Percentiles rank a stretch among this genome's conserved stretches.
phyloP scores from a whole-genome alignment of 768 basidiomycete genomes.

The Pulveroboletus sp. region DNA sequence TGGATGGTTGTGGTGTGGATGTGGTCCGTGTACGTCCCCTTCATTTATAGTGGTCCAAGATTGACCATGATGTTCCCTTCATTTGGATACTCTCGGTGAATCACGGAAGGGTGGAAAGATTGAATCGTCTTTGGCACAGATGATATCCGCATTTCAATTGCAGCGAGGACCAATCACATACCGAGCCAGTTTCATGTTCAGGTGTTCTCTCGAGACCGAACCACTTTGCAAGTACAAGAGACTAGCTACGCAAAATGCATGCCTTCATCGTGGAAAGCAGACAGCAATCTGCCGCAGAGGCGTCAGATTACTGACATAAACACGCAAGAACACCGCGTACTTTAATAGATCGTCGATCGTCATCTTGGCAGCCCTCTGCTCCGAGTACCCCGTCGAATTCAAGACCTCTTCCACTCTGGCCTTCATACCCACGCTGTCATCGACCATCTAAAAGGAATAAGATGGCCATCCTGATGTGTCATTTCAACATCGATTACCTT shows the following conservation, averaged over 20 bases:
- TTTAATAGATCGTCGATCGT: slow-evolving; percentile 87
- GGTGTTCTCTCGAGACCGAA: no score
- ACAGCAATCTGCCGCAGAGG: slow-evolving; percentile 49
- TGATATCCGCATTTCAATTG: no score
- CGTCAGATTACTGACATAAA: neutral
- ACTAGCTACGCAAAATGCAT: slow-evolving; percentile 73
- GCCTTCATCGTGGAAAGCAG: slow-evolving; percentile 72
- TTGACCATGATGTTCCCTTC: no score
- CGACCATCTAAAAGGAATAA: slow-evolving; percentile 49
- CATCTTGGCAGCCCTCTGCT: slow-evolving; percentile 90
- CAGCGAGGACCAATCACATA: no score
- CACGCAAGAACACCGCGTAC: slow-evolving; percentile 42
- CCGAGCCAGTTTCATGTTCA: no score
- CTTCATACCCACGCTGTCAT: slow-evolving; percentile 70
- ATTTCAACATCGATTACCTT: slow-evolving; percentile 39
- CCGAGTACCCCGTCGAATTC: slow-evolving; percentile 64
- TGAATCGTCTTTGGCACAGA: no score
- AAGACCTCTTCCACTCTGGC: slow-evolving; percentile 71
- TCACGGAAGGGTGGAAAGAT: no score
- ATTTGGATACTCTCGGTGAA: no score
- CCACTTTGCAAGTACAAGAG: no score
- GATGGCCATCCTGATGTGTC: neutral
- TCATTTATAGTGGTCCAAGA: slow-evolving; percentile 2
- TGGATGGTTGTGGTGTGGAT: no score
- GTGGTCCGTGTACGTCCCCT: neutral